These are phyloP conservation scores for Pinus albicaulis DNA, from an alignment of 75 land plant species.

Conservation along the genomic window DNA sequence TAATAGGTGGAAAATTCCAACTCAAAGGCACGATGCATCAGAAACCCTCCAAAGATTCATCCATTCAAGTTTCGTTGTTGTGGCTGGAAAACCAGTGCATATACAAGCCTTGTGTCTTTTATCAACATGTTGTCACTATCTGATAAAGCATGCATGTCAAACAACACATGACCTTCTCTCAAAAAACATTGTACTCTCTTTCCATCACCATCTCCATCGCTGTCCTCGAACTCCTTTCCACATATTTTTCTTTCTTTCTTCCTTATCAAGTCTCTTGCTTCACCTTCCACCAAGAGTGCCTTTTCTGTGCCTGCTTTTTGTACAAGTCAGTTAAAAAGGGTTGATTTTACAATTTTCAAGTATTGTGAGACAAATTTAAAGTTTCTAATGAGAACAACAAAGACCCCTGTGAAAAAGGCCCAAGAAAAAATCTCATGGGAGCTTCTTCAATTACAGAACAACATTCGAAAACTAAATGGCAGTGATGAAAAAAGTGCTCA, in stretches of 20 bases:
- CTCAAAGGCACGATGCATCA: no score
- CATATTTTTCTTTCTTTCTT: slow-evolving; percentile 27
- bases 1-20: no score
- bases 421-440: background rate
- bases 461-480: no score
- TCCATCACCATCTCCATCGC: background rate
- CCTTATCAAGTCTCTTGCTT: no score
- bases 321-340: slow-evolving; percentile 70
- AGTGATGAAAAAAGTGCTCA: no score
- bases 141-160: slow-evolving; percentile 93
- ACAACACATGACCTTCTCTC: slow-evolving; percentile 70
- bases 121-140: slow-evolving; percentile 84
- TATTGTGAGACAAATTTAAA: slow-evolving; percentile 95
- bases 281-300: no score
- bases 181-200: slow-evolving; percentile 49
- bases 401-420: no score
- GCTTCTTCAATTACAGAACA: no score
- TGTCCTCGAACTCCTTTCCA: slow-evolving; percentile 12
- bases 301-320: slow-evolving; percentile 58
- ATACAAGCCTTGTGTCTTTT: no score
- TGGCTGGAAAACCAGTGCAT: no score
- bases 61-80: slow-evolving; percentile 89
- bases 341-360: slow-evolving; percentile 76
- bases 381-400: no score
- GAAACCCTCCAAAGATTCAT: slow-evolving; percentile 16